phyloP scores from a whole-genome alignment of 1,284 basidiomycete genomes.

The Ceratobasidium sp. region DNA sequence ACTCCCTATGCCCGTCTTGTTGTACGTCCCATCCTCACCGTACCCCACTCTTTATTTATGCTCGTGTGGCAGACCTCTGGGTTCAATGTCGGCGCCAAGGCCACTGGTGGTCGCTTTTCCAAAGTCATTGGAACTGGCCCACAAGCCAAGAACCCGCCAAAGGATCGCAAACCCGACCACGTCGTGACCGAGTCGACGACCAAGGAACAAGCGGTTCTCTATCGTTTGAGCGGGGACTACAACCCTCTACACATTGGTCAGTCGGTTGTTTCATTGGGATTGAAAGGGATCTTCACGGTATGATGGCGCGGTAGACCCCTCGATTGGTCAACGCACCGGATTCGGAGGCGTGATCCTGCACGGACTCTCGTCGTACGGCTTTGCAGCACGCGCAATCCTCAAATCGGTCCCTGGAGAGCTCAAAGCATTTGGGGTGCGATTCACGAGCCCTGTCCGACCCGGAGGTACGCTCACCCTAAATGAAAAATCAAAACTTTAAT shows the following conservation, averaged over 20 bases:
- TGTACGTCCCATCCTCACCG: conserved; percentile 59
- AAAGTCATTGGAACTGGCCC: conserved; percentile 74
- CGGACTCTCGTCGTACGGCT: conserved; percentile 83
- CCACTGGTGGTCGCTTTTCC: conserved; percentile 73
- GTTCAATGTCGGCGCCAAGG: conserved; percentile 82
- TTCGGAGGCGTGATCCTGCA: conserved; percentile 87
- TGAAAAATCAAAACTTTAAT: conserved; percentile 20
- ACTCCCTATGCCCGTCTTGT: conserved; percentile 79
- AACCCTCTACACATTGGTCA: conserved; percentile 86
- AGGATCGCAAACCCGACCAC: conserved; percentile 76
- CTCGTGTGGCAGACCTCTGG: conserved; percentile 66
- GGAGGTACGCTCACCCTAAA: conserved; percentile 62
- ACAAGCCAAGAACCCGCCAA: conserved; percentile 72
- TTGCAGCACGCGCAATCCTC: conserved; percentile 79
- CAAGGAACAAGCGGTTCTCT: conserved; percentile 80
- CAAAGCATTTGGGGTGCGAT: conserved; percentile 76
- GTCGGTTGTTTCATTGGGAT: conserved; percentile 48
- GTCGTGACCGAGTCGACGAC: conserved; percentile 76
- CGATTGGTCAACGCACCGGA: conserved; percentile 74
- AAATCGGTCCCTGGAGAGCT: conserved; percentile 70
- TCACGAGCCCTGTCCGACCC: conserved; percentile 84
- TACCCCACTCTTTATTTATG: conserved; percentile 11
- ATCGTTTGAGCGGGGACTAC: conserved; percentile 87
- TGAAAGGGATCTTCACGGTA: background rate
- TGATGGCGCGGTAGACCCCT: conserved; percentile 66